Evolutionary conservation across 2,329 filamentous ascomycete species (phyloP).

Genomic region (Fusarium newnesense): DNA sequence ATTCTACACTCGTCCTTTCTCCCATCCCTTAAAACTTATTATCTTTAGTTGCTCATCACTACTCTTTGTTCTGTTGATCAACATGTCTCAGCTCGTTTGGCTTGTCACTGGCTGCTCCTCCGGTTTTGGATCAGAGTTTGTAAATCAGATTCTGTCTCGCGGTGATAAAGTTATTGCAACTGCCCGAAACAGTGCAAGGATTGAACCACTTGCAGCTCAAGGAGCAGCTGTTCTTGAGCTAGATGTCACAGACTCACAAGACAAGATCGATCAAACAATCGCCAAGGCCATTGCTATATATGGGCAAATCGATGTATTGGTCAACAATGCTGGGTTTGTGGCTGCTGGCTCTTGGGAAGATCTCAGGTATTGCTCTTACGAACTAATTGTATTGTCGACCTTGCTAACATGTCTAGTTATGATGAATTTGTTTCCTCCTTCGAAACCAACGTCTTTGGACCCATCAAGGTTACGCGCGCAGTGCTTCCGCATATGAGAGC

Average conservation of each 20-base stretch:
- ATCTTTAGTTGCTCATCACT: not conserved
- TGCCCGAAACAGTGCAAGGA: constrained; percentile 41
- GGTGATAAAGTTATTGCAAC: constrained; percentile 48
- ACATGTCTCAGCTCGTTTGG: constrained; percentile 46
- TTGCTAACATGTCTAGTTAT: not conserved
- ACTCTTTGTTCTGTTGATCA: not conserved
- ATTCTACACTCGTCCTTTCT: no score
- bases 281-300: constrained; percentile 46
- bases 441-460: constrained; percentile 19
- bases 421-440: constrained; percentile 12
- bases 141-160: constrained; percentile 36
- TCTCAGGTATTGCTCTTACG: constrained; percentile 34
- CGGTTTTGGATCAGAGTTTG: constrained; percentile 45
- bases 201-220: not conserved
- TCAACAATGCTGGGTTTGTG: constrained; percentile 50
- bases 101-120: constrained; percentile 49
- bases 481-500: constrained; percentile 8
- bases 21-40: no score
- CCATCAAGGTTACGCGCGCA: constrained; percentile 6
- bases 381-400: accelerated
- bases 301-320: constrained; percentile 47
- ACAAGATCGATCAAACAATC: constrained; percentile 33
- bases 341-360: constrained; percentile 45
- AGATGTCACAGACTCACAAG: constrained; percentile 41
- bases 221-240: constrained; percentile 40